Base-by-base conservation (phyloP, 202 grass and related monocot genomes). In the Zizania palustris region DNA sequence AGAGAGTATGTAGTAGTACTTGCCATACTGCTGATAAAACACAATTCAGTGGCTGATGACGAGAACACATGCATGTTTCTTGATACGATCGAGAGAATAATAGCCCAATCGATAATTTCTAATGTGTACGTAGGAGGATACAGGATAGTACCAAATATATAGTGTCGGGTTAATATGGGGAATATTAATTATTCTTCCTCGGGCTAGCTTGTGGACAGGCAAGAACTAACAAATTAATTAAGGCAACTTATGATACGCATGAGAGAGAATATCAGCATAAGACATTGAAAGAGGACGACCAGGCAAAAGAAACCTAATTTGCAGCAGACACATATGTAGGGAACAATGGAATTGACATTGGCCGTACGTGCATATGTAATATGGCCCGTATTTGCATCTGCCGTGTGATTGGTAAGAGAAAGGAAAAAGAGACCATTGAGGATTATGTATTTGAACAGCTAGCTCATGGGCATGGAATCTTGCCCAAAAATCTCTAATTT, bases 381-480 rank as follows among this genome's bases (percentile, higher is more conserved):
- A 84, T 54, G 76, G 49, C 66, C 56, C 58, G 11, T 44, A 76
- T 76, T 39, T 83, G 69, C 55, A 67, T 70, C 55, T 57, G 49
- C 56, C n/a, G n/a, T 60, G 78, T 73, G 63, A 78, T 59, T 79
- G 76, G 65, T 57, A 80, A 71, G 45, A 77, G 68, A 72, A 67
- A 36, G 11, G 43, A 50, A 28, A 28, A 41, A 67, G 13, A 28
- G 40, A 7, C n/a, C 51, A 55, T 16, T 6, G 58, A 72, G 37
- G 16, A 13, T 44, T 82, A 57, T 63, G 55, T 28, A 58, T 42
- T 72, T 82, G 62, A 41, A 68, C 54, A 78, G 55, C 66, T 63
- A 78, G 55, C 66, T 63, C 81, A 89, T 22, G 62, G 18, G 19
- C 74, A 71, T 83, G 83, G 83, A 86, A 90, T 86, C 79, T 90